Conservation (phyloP, 768 basidiomycete species). For the Tylopilus subfusipes region DNA sequence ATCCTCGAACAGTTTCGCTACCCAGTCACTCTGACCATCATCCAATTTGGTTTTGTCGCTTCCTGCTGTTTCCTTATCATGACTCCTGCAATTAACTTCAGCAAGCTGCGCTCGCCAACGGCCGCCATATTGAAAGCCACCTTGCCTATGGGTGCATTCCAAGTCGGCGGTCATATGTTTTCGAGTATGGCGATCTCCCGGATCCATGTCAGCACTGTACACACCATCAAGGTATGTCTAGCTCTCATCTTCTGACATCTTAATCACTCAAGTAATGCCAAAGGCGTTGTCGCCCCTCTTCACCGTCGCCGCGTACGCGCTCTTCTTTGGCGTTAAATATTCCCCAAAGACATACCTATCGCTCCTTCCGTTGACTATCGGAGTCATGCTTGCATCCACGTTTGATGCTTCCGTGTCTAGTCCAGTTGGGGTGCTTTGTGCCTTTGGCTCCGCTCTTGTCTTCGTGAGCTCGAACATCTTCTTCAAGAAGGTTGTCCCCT, state of each 20-base stretch:
- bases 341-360: conserved; percentile 88
- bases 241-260: neutral
- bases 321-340: conserved; percentile 92
- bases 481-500: conserved; percentile 97
- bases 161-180: conserved; percentile 97
- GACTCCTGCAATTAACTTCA: conserved; percentile 66
- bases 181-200: conserved; percentile 96
- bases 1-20: conserved; percentile 91
- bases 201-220: conserved; percentile 95
- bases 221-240: conserved; percentile 88
- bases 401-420: conserved; percentile 91
- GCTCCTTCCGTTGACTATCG: conserved; percentile 89
- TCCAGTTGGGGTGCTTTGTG: conserved; percentile 82
- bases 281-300: conserved; percentile 96
- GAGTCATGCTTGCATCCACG: conserved; percentile 97
- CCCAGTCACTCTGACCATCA: conserved; percentile 94
- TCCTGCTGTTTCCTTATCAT: conserved; percentile 82
- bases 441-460: conserved; percentile 93
- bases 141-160: conserved; percentile 94
- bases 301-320: conserved; percentile 93
- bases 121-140: conserved; percentile 71
- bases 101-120: conserved; percentile 68
- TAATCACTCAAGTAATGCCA: conserved; percentile 1
- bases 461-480: conserved; percentile 99
- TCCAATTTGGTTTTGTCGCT: conserved; percentile 96